Percentiles rank a stretch among this genome's conserved stretches.
Conservation (phyloP, 768 basidiomycete species). For the Paxillus ammoniavirescens region DNA sequence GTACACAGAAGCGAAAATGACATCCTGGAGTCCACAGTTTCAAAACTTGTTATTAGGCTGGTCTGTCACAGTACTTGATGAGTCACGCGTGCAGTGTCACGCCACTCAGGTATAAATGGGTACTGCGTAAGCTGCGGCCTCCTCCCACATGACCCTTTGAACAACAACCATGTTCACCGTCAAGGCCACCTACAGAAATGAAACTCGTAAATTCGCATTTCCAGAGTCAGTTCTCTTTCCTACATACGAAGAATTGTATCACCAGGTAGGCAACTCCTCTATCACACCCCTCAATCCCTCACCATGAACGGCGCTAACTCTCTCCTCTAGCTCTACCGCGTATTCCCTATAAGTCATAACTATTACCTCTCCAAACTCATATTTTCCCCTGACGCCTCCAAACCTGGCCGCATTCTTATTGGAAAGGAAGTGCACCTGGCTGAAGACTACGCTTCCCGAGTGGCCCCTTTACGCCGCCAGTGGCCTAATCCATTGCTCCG, state of each 20-base stretch:
- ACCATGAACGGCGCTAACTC: conserved; percentile 20
- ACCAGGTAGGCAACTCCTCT: conserved; percentile 48
- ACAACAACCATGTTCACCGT: conserved; percentile 62
- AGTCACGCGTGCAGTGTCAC: conserved; percentile 7
- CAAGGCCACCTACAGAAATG: conserved; percentile 71
- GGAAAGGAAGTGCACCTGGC: conserved; percentile 56
- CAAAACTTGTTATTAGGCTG: no score
- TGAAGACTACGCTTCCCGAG: conserved; percentile 54
- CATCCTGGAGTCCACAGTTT: conserved; percentile 9
- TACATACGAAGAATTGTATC: conserved; percentile 55
- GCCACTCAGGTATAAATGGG: conserved; percentile 23
- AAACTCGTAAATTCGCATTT: conserved; percentile 69
- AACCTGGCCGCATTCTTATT: conserved; percentile 57
- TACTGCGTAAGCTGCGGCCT: conserved; percentile 17
- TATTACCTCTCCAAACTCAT: conserved; percentile 67
- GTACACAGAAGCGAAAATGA: conserved; percentile 46
- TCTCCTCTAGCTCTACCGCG: conserved; percentile 56
- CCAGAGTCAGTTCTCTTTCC: conserved; percentile 54
- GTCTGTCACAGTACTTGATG: no score
- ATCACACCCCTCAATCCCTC: background rate
- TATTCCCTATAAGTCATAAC: conserved; percentile 60
- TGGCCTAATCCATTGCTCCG: conserved; percentile 61
- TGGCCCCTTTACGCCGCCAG: conserved; percentile 48
- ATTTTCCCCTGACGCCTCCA: conserved; percentile 61
- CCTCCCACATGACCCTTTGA: conserved; percentile 13